Base-by-base conservation (phyloP, 352 stramenopile species). In the Aphanomyces euteiches region DNA sequence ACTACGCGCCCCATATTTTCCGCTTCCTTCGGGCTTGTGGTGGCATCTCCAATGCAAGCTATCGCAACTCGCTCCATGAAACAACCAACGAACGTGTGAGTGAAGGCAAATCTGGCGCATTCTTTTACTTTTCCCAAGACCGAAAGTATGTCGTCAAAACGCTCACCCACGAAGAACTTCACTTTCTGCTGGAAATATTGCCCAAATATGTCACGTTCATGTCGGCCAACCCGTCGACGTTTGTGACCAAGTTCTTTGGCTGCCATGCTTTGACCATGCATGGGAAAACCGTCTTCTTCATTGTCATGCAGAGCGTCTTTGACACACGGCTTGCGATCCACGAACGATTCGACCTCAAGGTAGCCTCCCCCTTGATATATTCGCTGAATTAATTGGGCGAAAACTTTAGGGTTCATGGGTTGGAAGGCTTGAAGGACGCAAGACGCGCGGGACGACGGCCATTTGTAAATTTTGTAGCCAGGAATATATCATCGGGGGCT, bases 81-180 rank as follows among this genome's bases (percentile, higher is more conserved):
- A 91, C 83, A 3, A 90, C 85, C 0, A 90, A 90, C 56, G 84
- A 93, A 50, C 77, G 83, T 15, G 83, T 92, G 77, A 90, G 82
- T 50, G 86, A 93, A 64, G 84, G 84, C 73, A 93, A 93, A 48
- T 91, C 82, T 60, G 86, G 86, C 6, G 84, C 84, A 7, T 93
- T 92, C 64, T 92, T 93, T 65, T 93, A 92, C 71, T 93, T 90
- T 67, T 91, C 86, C 0, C 79, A 92, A 67, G 86, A 93, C 43
- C 82, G 80, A 56, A 90, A 91, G 72, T 93, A 91, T 57, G 82
- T 93, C 1, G 84, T 93, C 17, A 93, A 93, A 75, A 93, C 86
- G 15, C 78, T 92, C 19, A 87, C 78, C 0, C 80, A 84, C 34
- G 84, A 92, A 57, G 86, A 92, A 63, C 81, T 90, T 47, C 85